Evolutionary conservation across 2,329 filamentous ascomycete species (phyloP), one percentile per base, ranked within the genome.

Genomic region (Chaetoscypha palmicola): DNA sequence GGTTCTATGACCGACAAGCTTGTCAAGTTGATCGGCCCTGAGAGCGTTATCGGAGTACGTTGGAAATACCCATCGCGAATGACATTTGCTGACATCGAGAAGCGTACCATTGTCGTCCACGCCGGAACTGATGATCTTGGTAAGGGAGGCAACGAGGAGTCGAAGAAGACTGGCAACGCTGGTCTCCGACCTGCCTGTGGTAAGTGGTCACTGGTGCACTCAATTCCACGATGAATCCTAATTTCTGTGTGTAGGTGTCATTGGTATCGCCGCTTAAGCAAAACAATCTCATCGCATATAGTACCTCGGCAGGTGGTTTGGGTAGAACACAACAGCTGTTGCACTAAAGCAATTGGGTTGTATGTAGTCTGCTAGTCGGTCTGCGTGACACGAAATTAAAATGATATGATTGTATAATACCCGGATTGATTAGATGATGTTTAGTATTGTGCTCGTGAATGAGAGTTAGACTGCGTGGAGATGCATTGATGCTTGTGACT

Each of bases 111-210:
- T 52, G 92, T 98, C 62, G 80, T 94, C 62, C 92, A 98, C 75
- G 82, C 75, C 59, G 92, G 92, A 66, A 97, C 91, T 57, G 92
- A 98, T 66, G 92, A 98, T 65, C 87, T 98, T 55, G 92, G 92
- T 69, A 86, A 86, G 77, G 89, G 89, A 62, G 86, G 72, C 59
- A 82, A 86, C 72, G 87, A 91, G 72, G 89, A 97, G 76, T 95
- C 88, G 63, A 88, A 94, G 76, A 96, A 94, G 83, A 98, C 92
- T 55, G 92, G 92, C 58, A 98, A 97, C 68, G 92, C 92, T 65
- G 92, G 92, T 62, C 68, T 73, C 59, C 87, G 92, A 65, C 92
- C 92, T 65, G 92, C 92, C 66, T 98, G 92, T 72, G 92, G 92
- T 86, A 77, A 65, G 78, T 68, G 43, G n/a, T n/a, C n/a, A n/a